These are phyloP conservation scores for Zanthoxylum bungeanum DNA, from an alignment of 345 rosid genomes.

Conservation along the genomic window DNA sequence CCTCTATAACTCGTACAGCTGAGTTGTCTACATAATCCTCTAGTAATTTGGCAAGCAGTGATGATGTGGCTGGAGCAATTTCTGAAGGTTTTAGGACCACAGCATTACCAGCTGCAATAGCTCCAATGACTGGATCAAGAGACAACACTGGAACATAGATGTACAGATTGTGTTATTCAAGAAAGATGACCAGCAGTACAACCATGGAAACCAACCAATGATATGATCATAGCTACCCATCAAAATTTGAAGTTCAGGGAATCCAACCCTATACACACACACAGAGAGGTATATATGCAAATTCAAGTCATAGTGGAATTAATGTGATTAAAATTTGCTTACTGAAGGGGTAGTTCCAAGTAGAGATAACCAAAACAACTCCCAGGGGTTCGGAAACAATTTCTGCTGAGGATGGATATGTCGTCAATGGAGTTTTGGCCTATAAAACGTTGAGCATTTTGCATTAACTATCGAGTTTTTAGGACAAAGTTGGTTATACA, in stretches of 20 bases:
- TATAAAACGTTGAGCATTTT: constrained; percentile 22
- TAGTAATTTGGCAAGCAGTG: constrained; percentile 29
- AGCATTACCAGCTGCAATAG: constrained; percentile 58
- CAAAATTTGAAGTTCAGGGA: no score
- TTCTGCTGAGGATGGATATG: constrained; percentile 80
- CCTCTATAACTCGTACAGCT: constrained; percentile 36
- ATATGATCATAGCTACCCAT: no score
- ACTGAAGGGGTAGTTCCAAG: constrained; percentile 89
- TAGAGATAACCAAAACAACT: constrained; percentile 68
- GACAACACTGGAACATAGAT: constrained; percentile 48
- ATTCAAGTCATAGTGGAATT: no score
- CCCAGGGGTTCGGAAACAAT: constrained; percentile 84
- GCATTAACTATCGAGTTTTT: not conserved
- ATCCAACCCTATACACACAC: no score
- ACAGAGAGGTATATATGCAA: no score
- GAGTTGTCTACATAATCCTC: constrained; percentile 37
- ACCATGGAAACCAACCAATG: no score
- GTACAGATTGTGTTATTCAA: not conserved
- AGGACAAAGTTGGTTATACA: not conserved
- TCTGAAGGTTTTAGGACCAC: constrained; percentile 57
- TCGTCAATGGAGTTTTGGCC: constrained; percentile 67
- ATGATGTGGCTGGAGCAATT: constrained; percentile 52
- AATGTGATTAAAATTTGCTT: constrained; percentile 19
- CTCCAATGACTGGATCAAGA: constrained; percentile 74
- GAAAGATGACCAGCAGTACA: no score